Evolutionary conservation across 2,329 filamentous ascomycete genomes (phyloP).

Genomic region (Ceratocystis diversiconidia): DNA sequence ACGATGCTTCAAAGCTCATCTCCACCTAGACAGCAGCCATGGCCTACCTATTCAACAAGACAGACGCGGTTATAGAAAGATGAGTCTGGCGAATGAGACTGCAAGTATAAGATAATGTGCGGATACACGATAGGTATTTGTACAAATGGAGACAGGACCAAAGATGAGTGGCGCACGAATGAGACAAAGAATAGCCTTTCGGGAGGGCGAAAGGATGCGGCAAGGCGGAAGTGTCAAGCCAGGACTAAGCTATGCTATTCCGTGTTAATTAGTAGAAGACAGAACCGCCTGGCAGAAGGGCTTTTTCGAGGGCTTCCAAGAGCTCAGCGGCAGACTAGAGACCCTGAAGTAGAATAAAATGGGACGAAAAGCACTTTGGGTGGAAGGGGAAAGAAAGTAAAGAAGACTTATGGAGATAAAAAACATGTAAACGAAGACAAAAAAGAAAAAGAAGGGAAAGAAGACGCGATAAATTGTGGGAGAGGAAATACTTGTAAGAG

Average conservation of each 20-base stretch:
- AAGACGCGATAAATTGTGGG: not conserved
- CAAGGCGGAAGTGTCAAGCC: not conserved
- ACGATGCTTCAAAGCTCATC: constrained; percentile 4
- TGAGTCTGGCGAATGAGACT: not conserved
- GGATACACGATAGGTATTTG: not conserved
- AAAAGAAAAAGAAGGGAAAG: not conserved
- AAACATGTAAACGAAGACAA: not conserved
- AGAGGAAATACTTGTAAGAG: not conserved
- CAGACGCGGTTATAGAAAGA: not conserved
- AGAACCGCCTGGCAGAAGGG: not conserved
- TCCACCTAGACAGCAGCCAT: constrained; percentile 3
- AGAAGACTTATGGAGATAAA: not conserved
- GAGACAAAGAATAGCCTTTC: not conserved
- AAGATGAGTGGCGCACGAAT: not conserved
- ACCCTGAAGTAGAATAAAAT: not conserved
- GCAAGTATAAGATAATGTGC: not conserved
- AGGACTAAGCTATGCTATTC: not conserved
- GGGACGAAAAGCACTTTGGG: not conserved
- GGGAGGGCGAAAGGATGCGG: not conserved
- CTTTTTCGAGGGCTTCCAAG: not conserved
- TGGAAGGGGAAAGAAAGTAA: not conserved
- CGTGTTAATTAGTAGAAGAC: not conserved
- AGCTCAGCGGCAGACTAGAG: not conserved
- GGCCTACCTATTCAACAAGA: not conserved
- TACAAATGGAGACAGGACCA: not conserved